Evolutionary conservation across 768 basidiomycete genomes (phyloP).

Genomic region (Boletales sp.): DNA sequence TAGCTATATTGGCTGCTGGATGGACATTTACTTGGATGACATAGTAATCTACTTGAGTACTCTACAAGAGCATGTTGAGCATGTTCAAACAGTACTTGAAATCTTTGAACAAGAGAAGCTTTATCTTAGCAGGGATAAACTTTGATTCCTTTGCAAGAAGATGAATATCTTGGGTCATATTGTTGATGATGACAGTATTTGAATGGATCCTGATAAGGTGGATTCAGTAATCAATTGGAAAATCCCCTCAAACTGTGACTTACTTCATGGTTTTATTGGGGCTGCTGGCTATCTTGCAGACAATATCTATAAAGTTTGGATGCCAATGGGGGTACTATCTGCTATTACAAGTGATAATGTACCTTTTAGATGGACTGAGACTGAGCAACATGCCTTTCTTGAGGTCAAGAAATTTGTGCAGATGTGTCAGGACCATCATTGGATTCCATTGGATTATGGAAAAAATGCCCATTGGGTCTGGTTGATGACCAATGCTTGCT

Average conservation of each 20-base stretch:
- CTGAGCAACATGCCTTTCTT: too few relatives aligned
- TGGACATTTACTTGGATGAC: background rate
- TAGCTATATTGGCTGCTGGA: background rate
- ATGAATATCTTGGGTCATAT: background rate
- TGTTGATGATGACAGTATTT: background rate
- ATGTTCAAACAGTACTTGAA: background rate
- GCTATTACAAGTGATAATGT: too few relatives aligned
- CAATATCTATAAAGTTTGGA: background rate
- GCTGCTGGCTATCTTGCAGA: background rate
- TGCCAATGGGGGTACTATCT: background rate
- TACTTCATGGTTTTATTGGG: background rate
- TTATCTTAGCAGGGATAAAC: background rate
- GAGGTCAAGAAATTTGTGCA: background rate
- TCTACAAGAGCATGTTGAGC: background rate
- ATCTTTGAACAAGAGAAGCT: background rate
- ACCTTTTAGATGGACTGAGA: too few relatives aligned
- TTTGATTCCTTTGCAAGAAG: background rate
- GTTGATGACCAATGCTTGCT: background rate
- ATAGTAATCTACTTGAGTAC: slow-evolving; percentile 15
- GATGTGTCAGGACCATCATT: background rate
- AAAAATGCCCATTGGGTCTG: too few relatives aligned
- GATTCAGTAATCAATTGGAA: background rate
- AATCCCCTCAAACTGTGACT: background rate
- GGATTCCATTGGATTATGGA: too few relatives aligned
- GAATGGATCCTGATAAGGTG: background rate